These are phyloP conservation scores for Rubroshorea leprosula DNA, from an alignment of 345 rosid species.

Conservation along the genomic window DNA sequence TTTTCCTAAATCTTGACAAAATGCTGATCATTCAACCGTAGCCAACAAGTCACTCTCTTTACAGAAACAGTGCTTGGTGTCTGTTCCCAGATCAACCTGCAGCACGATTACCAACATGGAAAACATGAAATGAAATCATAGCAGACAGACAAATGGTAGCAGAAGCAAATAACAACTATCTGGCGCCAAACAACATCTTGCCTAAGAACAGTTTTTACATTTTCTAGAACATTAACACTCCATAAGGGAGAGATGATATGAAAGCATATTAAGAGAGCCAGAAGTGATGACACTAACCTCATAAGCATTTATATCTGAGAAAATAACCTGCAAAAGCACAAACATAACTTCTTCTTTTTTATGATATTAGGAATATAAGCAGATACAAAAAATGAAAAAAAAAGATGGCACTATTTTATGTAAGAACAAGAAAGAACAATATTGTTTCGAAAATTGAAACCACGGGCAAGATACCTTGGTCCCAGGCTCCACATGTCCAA, in stretches of 20 bases:
- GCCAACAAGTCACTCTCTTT: constrained; percentile 74
- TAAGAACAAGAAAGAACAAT: too few species aligned
- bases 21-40: constrained; percentile 44
- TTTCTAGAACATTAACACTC: too few species aligned
- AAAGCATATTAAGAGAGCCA: too few species aligned
- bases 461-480: too few species aligned
- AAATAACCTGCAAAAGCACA: constrained; percentile 62
- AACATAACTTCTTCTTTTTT: not conserved
- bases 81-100: constrained; percentile 75
- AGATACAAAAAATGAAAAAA: not conserved
- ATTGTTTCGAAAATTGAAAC: too few species aligned
- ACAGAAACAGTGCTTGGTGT: constrained; percentile 65
- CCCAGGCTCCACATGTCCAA: constrained; percentile 44
- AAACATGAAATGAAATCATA: not conserved
- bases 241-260: too few species aligned
- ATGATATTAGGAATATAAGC: not conserved
- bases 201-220: too few species aligned
- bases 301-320: constrained; percentile 78
- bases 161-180: not conserved
- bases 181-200: not conserved
- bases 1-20: not conserved
- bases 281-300: constrained; percentile 45
- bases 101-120: not conserved
- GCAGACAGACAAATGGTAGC: not conserved
- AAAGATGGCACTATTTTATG: too few species aligned